phyloP scores from a whole-genome alignment of 2,329 filamentous ascomycete species.

The Cladosporium sphaerospermum region DNA sequence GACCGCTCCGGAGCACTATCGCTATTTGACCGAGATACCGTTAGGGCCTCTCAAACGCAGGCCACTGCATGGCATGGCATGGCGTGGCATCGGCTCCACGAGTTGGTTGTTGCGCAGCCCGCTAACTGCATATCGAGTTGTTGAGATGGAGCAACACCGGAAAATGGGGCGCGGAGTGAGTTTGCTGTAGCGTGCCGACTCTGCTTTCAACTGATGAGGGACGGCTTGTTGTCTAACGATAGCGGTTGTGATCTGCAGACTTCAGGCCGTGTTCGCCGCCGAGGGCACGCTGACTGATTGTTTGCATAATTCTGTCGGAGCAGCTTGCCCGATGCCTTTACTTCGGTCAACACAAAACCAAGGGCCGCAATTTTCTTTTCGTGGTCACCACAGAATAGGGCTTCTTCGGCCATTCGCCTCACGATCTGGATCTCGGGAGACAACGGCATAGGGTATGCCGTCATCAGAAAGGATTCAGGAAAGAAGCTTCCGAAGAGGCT shows the following conservation, averaged over 20 bases:
- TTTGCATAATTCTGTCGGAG: too few relatives aligned
- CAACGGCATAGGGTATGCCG: background rate
- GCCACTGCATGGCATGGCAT: background rate
- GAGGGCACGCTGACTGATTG: too few relatives aligned
- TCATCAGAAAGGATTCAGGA: conserved; percentile 9
- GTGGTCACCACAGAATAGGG: too few relatives aligned
- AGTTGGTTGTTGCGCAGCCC: background rate
- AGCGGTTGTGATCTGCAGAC: too few relatives aligned
- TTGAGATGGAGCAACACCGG: conserved; percentile 12
- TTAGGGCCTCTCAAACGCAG: too few relatives aligned
- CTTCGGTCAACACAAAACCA: background rate
- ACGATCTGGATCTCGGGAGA: background rate
- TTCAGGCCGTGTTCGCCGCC: too few relatives aligned
- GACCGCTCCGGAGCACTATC: too few relatives aligned
- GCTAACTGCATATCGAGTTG: background rate
- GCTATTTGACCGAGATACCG: too few relatives aligned
- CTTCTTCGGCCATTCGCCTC: background rate
- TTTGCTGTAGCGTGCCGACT: too few relatives aligned
- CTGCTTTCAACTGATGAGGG: too few relatives aligned
- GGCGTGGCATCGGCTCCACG: background rate
- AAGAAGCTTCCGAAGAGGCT: background rate
- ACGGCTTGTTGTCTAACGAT: too few relatives aligned
- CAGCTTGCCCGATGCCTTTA: background rate
- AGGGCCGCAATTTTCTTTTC: too few relatives aligned
- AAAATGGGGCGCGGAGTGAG: background rate